Conservation (phyloP, 1,284 basidiomycete species). For the Sanghuangporus baumii region DNA sequence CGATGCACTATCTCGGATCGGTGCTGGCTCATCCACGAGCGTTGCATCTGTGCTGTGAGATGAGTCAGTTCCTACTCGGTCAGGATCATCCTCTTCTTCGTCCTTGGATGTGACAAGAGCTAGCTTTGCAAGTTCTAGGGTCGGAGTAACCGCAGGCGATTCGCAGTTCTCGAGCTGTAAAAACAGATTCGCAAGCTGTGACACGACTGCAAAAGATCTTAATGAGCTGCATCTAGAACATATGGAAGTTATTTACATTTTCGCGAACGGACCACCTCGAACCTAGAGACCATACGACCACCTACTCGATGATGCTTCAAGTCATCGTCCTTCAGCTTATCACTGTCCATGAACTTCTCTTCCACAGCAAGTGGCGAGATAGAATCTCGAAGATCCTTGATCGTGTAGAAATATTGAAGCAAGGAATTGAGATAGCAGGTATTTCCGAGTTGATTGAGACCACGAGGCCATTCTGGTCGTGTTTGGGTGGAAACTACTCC, state of each 20-base stretch:
- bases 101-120: slow-evolving; percentile 87
- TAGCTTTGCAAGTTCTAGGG: slow-evolving; percentile 85
- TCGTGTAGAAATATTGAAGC: slow-evolving; percentile 92
- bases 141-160: slow-evolving; percentile 70
- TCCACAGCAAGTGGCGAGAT: slow-evolving; percentile 60
- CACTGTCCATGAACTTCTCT: slow-evolving; percentile 53
- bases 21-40: slow-evolving; percentile 63
- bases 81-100: slow-evolving; percentile 80
- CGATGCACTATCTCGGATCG: slow-evolving; percentile 13
- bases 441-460: slow-evolving; percentile 89
- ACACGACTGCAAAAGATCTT: slow-evolving; percentile 52
- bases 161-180: slow-evolving; percentile 68
- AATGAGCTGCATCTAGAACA: slow-evolving; percentile 11
- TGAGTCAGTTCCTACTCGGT: slow-evolving; percentile 66
- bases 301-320: slow-evolving; percentile 80
- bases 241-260: slow-evolving; percentile 55
- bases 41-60: slow-evolving; percentile 82
- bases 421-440: slow-evolving; percentile 91
- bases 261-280: slow-evolving; percentile 78
- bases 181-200: slow-evolving; percentile 75
- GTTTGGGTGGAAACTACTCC: slow-evolving; percentile 50
- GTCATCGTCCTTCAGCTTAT: slow-evolving; percentile 72
- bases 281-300: slow-evolving; percentile 72
- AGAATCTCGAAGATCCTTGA: slow-evolving; percentile 78
- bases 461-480: slow-evolving; percentile 70